phyloP scores from a whole-genome alignment of 208 protist genomes.

The Acanthamoeba polyphaga region DNA sequence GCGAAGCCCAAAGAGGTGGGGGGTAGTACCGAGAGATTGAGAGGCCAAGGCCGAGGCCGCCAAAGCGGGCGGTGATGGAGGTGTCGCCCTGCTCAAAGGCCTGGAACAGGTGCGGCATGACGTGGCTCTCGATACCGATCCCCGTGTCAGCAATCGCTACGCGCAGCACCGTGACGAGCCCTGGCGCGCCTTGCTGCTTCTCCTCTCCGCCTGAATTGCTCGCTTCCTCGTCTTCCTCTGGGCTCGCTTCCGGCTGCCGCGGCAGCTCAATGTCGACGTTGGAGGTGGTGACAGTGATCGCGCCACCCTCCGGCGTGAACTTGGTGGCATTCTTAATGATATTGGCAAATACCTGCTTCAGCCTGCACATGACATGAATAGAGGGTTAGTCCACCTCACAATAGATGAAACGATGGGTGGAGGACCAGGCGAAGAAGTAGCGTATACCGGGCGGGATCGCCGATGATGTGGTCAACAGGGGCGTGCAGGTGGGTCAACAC shows the following conservation, averaged over 20 bases:
- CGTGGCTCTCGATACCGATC: slow-evolving; percentile 32
- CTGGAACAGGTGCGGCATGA: background rate
- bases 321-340: slow-evolving; percentile 56
- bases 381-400: too few species aligned
- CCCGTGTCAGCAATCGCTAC: slow-evolving; percentile 18
- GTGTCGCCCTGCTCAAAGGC: slow-evolving; percentile 13
- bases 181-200: too few species aligned
- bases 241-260: too few species aligned
- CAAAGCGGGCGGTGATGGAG: background rate
- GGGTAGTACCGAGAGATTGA: background rate
- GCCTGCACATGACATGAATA: too few species aligned
- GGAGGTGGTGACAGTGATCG: background rate
- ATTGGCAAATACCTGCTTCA: slow-evolving; percentile 5
- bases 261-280: background rate
- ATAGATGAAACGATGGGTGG: too few species aligned
- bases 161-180: too few species aligned
- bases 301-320: slow-evolving; percentile 30
- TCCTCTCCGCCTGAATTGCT: too few species aligned
- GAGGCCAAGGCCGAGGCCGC: slow-evolving; percentile 12
- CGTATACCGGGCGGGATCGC: too few species aligned
- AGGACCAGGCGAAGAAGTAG: too few species aligned
- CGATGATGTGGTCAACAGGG: background rate
- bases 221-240: too few species aligned
- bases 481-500: too few species aligned
- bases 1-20: too few species aligned